A percentile compares a stretch with the other conserved stretches of the same genome.
Evolutionary conservation across 192 early-diverging fungal genomes (phyloP).

Genomic region (Mortierella alpina): DNA sequence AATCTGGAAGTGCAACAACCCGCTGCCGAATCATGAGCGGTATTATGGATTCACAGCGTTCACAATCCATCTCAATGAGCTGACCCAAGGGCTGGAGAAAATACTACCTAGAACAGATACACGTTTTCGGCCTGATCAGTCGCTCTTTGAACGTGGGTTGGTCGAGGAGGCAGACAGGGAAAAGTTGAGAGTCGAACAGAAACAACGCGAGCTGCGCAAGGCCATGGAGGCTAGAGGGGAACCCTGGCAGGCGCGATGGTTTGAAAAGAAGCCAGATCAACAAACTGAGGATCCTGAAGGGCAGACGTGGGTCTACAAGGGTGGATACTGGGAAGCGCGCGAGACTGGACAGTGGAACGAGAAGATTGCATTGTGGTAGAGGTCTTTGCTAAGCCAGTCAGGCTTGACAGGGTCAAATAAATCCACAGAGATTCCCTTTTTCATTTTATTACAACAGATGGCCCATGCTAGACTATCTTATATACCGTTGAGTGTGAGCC

Average conservation of each 20-base stretch:
- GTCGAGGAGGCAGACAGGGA: slow-evolving; percentile 85
- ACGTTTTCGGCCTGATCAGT: slow-evolving; percentile 91
- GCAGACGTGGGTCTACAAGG: slow-evolving; percentile 84
- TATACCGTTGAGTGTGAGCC: too few relatives aligned
- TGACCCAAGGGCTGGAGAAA: slow-evolving; percentile 70
- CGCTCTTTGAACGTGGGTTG: slow-evolving; percentile 86
- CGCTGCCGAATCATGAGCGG: slow-evolving; percentile 75
- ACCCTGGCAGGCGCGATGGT: slow-evolving; percentile 84
- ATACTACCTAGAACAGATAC: slow-evolving; percentile 91
- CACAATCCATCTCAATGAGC: slow-evolving; percentile 90
- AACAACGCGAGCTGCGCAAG: slow-evolving; percentile 85
- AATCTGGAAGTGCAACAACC: slow-evolving; percentile 83
- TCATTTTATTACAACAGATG: too few relatives aligned
- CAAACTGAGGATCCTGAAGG: slow-evolving; percentile 63
- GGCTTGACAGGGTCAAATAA: too few relatives aligned
- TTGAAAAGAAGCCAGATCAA: slow-evolving; percentile 65
- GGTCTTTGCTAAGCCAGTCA: background rate
- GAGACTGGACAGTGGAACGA: slow-evolving; percentile 59
- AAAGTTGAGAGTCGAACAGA: slow-evolving; percentile 89
- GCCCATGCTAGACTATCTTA: too few relatives aligned
- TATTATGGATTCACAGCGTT: slow-evolving; percentile 94
- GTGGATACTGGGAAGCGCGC: slow-evolving; percentile 85
- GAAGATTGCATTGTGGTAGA: slow-evolving; percentile 42
- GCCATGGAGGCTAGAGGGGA: slow-evolving; percentile 71
- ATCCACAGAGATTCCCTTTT: too few relatives aligned